These are phyloP conservation scores for Acorus calamus DNA, from an alignment of 106 monocot species.

Conservation along the genomic window DNA sequence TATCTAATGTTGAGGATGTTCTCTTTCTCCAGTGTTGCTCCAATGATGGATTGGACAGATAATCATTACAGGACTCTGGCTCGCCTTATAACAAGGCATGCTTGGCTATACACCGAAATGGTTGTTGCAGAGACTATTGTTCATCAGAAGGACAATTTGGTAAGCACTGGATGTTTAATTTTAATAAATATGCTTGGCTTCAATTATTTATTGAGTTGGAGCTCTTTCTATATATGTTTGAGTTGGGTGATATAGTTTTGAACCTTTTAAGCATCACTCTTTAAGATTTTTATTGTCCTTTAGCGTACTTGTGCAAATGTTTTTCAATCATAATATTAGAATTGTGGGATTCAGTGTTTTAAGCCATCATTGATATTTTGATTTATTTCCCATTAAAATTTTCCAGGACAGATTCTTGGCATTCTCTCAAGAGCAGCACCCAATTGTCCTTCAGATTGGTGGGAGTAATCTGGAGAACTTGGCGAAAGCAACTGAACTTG, in stretches of 20 bases:
- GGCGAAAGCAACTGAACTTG: slow-evolving; percentile 86
- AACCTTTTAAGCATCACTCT: too few species aligned
- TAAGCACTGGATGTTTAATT: slow-evolving; percentile 5
- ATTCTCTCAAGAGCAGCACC: slow-evolving; percentile 81
- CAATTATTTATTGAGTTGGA: too few species aligned
- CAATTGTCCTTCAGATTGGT: slow-evolving; percentile 94
- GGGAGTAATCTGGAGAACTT: slow-evolving; percentile 91
- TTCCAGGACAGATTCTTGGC: slow-evolving; percentile 89
- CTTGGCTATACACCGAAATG: slow-evolving; percentile 99
- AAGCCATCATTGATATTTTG: neutral
- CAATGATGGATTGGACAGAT: slow-evolving; percentile 99
- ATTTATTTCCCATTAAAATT: slow-evolving; percentile 3
- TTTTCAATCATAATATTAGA: too few species aligned
- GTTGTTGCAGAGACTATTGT: slow-evolving; percentile 97
- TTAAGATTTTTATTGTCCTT: too few species aligned
- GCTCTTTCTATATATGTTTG: too few species aligned
- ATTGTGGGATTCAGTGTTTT: too few species aligned
- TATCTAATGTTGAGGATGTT: too few species aligned
- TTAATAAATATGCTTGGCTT: too few species aligned
- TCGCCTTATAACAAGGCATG: slow-evolving; percentile 82
- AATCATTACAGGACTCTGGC: slow-evolving; percentile 87
- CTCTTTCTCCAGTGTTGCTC: slow-evolving; percentile 57
- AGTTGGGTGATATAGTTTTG: too few species aligned
- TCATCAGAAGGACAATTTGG: slow-evolving; percentile 89
- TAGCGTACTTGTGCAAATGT: too few species aligned